A percentile compares a stretch with the other conserved stretches of the same genome.
Evolutionary conservation across 495 filamentous ascomycete species (phyloP).

Genomic region (Bacidia rubella): DNA sequence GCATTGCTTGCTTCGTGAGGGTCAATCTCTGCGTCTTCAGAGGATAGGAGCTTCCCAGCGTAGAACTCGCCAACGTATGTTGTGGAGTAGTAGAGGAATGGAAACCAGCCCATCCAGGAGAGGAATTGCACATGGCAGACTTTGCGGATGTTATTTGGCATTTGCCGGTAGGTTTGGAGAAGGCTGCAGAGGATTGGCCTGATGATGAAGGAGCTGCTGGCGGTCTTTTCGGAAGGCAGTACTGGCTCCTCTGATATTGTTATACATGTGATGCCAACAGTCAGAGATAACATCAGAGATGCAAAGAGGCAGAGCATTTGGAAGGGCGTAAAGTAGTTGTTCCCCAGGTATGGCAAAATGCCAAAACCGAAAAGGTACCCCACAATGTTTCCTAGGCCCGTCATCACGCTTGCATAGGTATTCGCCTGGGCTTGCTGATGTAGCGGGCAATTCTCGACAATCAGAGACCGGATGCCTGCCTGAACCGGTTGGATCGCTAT

Average conservation of each 20-base stretch:
- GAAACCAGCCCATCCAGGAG: slow-evolving; percentile 84
- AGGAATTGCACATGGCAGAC: slow-evolving; percentile 90
- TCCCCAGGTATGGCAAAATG: slow-evolving; percentile 63
- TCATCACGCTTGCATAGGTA: slow-evolving; percentile 79
- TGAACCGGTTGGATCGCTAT: slow-evolving; percentile 84
- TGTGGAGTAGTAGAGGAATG: slow-evolving; percentile 76
- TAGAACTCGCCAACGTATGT: slow-evolving; percentile 94
- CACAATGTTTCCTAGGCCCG: slow-evolving; percentile 69
- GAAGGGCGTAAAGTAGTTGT: slow-evolving; percentile 68
- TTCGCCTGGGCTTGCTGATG: slow-evolving; percentile 55
- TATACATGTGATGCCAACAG: slow-evolving; percentile 64
- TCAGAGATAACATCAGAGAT: slow-evolving; percentile 51
- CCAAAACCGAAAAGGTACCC: slow-evolving; percentile 76
- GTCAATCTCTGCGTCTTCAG: neutral
- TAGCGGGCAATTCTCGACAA: slow-evolving; percentile 78
- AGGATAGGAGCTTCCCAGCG: neutral
- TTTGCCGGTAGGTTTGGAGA: slow-evolving; percentile 26
- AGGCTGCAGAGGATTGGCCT: slow-evolving; percentile 40
- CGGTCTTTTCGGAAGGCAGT: slow-evolving; percentile 25
- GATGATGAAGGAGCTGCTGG: slow-evolving; percentile 18
- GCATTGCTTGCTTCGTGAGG: neutral
- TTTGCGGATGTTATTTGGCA: slow-evolving; percentile 69
- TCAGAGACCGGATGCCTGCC: slow-evolving; percentile 33
- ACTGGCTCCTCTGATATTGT: slow-evolving; percentile 50
- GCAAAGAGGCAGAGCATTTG: slow-evolving; percentile 83